phyloP scores from a whole-genome alignment of 2,329 filamentous ascomycete genomes.

The Penicillium digitatum region DNA sequence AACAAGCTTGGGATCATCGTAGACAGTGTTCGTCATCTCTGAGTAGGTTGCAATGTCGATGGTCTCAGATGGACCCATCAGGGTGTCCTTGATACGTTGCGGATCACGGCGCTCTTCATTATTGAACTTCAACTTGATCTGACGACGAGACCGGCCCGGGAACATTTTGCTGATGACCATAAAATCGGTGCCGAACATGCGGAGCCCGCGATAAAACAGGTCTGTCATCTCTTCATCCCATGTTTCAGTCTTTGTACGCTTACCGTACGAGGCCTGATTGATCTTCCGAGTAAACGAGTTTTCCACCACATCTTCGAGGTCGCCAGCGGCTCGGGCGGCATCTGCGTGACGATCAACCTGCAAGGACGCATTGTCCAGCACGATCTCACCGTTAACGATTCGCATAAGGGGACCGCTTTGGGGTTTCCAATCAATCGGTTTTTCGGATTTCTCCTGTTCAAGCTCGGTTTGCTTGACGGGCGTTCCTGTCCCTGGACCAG shows the following conservation, averaged over 20 bases:
- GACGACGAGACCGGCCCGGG: conserved; percentile 54
- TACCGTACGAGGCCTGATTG: conserved; percentile 47
- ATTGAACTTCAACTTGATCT: conserved; percentile 62
- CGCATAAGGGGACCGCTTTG: conserved; percentile 48
- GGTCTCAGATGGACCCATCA: conserved; percentile 45
- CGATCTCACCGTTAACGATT: conserved; percentile 56
- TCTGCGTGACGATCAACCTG: conserved; percentile 55
- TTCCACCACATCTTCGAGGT: conserved; percentile 45
- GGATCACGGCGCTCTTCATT: conserved; percentile 58
- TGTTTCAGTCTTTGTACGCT: conserved; percentile 49
- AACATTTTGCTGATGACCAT: conserved; percentile 62
- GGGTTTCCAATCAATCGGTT: conserved; percentile 21
- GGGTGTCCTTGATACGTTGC: conserved; percentile 49
- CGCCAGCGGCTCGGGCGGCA: conserved; percentile 47
- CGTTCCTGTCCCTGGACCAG: conserved; percentile 15
- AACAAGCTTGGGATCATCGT: conserved; percentile 40
- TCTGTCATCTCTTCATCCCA: conserved; percentile 60
- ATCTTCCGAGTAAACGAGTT: conserved; percentile 47
- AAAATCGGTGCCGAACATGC: conserved; percentile 64
- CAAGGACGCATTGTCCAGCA: conserved; percentile 51
- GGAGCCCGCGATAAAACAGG: conserved; percentile 59
- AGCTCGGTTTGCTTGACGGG: conserved; percentile 28
- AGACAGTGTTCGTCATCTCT: conserved; percentile 45
- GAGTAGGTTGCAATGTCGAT: conserved; percentile 46
- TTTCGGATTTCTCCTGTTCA: conserved; percentile 20